Evolutionary conservation across 2,329 filamentous ascomycete genomes (phyloP).

Genomic region (Tolypocladium tropicale): DNA sequence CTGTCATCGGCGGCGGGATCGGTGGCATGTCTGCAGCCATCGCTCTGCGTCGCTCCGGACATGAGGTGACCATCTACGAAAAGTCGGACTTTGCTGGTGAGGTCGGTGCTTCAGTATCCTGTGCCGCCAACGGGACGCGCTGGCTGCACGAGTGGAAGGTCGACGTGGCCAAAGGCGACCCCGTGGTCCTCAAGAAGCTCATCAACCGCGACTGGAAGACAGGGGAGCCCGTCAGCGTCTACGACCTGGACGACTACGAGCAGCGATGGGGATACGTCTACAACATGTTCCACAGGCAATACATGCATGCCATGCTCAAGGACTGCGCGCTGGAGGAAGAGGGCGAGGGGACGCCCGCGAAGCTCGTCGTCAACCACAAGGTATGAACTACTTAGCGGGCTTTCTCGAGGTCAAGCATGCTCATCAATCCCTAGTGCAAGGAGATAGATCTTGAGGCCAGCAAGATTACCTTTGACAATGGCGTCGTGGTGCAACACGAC

Average conservation of each 20-base stretch:
- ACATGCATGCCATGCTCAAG: constrained; percentile 59
- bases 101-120: constrained; percentile 56
- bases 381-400: constrained; percentile 16
- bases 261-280: constrained; percentile 54
- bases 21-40: constrained; percentile 36
- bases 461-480: constrained; percentile 43
- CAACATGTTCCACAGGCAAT: constrained; percentile 60
- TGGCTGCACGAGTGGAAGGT: constrained; percentile 62
- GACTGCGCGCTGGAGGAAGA: constrained; percentile 42
- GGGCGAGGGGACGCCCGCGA: constrained; percentile 43
- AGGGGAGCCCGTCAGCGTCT: constrained; percentile 54
- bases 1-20: constrained; percentile 36
- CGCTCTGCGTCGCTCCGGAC: constrained; percentile 35
- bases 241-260: constrained; percentile 55
- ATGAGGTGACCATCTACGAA: constrained; percentile 52
- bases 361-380: constrained; percentile 45
- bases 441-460: constrained; percentile 41
- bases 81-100: constrained; percentile 56
- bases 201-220: constrained; percentile 64
- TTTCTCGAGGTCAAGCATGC: background rate
- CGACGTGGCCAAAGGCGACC: constrained; percentile 52
- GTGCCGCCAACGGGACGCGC: constrained; percentile 58
- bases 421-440: constrained; percentile 23
- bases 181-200: constrained; percentile 53
- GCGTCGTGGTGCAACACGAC: constrained; percentile 39